phyloP scores from a whole-genome alignment of 78 protist genomes.

The Pelomyxa schiedti region DNA sequence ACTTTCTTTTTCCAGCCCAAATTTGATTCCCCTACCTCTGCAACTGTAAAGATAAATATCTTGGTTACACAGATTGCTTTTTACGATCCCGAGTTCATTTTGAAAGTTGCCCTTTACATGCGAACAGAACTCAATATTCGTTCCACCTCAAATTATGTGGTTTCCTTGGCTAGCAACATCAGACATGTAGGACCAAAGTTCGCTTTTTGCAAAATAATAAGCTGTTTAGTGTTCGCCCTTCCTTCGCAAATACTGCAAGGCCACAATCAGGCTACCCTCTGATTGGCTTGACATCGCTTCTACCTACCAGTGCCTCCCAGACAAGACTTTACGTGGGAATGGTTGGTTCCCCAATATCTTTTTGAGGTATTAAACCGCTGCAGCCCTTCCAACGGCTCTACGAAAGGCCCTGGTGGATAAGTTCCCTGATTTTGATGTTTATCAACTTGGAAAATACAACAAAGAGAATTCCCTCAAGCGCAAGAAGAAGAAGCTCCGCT shows the following conservation, averaged over 20 bases:
- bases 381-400: conserved; percentile 55
- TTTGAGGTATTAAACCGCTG: not conserved
- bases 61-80: conserved; percentile 6
- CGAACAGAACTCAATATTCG: conserved; percentile 66
- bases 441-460: conserved; percentile 78
- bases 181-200: too few species aligned
- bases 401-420: conserved; percentile 59
- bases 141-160: conserved; percentile 58
- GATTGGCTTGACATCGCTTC: conserved; percentile 71
- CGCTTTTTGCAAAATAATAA: too few species aligned
- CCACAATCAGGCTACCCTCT: conserved; percentile 49
- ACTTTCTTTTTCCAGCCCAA: not conserved
- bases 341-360: not conserved
- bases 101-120: conserved; percentile 54
- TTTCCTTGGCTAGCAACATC: conserved; percentile 29
- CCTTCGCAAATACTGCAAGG: conserved; percentile 33
- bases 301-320: not conserved
- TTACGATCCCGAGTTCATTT: conserved; percentile 64
- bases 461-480: conserved; percentile 46
- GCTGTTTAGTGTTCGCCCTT: conserved; percentile 34
- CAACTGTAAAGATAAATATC: conserved; percentile 9
- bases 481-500: conserved; percentile 45
- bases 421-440: conserved; percentile 60
- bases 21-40: conserved; percentile 18
- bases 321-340: not conserved